Base-by-base conservation (phyloP, 176 grass and related monocot species). In the Poa annua region DNA sequence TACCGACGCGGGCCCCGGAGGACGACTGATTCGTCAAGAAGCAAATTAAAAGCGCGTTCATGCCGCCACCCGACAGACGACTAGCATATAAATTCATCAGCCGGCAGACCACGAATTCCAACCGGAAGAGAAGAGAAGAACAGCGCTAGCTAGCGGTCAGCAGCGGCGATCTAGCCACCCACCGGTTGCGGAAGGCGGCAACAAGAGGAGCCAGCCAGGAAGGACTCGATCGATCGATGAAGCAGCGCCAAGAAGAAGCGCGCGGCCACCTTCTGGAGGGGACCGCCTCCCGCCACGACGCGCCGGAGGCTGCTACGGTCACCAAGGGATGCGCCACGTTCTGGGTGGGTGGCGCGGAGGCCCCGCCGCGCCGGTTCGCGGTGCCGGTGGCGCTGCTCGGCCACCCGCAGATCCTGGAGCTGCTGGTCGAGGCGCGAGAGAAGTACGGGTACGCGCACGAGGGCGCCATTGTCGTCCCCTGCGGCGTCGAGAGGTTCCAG, bases 381-480 rank as follows among this genome's bases (percentile, higher is more conserved):
- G 74, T 77, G 82, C 73, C 82, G 33, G 82, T 84, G 62, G 7
- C 35, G 73, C 48, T 51, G 14, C 82, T 84, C 34, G 73, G 36
- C 8, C 74, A 77, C 74, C 82, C 62, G 15, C 61, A 22, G 62
- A 74, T 85, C 74, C 25, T 69, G 50, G 74, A 78, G 83, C 74
- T 86, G 21, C 84, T 86, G 45, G 32, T 7, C 44, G 84, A 86
- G 76, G 76, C 84, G 44, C 20, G 17, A 13, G 66, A 77, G 52
- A 11, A 34, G 47, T 74, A 74, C 70, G 70, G 24, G 22, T 73
- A 50, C 70, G 70, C 44, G 7, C 7, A 73, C 70, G 70, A 50
- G 24, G 71, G 71, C 71, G 71, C 47, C 47, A 19, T 74, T 25
- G 47, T 74, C 47, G 4, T 74, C 24, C 71, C 71, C 47, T 74